A percentile compares a stretch with the other conserved stretches of the same genome.
Conservation (phyloP, 257 asterid species). For the Solanum dulcamara region DNA sequence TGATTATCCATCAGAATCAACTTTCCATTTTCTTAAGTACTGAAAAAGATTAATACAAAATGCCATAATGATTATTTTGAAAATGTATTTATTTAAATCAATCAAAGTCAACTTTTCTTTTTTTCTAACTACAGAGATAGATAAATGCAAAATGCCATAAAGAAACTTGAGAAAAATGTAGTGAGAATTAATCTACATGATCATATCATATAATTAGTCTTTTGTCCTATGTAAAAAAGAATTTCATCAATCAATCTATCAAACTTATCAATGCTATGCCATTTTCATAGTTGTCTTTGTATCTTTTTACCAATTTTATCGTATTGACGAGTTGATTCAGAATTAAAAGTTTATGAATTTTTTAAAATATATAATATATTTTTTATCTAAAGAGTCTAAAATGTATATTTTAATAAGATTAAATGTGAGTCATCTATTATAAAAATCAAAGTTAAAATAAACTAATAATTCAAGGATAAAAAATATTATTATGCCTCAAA, state of each 20-base stretch:
- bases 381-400: too few relatives aligned
- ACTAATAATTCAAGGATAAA: too few relatives aligned
- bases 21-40: not conserved
- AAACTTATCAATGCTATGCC: not conserved
- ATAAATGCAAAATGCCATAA: not conserved
- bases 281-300: not conserved
- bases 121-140: not conserved
- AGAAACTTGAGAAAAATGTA: conserved; percentile 16
- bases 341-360: not conserved
- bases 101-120: not conserved
- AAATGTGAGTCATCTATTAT: too few relatives aligned
- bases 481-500: too few relatives aligned
- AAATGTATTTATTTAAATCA: not conserved
- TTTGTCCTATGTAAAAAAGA: not conserved
- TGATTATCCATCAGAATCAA: not conserved
- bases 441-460: too few relatives aligned
- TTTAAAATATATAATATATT: too few relatives aligned
- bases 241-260: conserved; percentile 18
- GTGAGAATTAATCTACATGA: conserved; percentile 13
- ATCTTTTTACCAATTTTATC: not conserved
- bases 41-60: not conserved
- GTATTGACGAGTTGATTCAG: not conserved
- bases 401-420: too few relatives aligned
- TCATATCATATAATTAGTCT: conserved; percentile 4
- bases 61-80: not conserved